Evolutionary conservation across 106 monocot genomes (phyloP).

Genomic region (Dendrobium catenatum): DNA sequence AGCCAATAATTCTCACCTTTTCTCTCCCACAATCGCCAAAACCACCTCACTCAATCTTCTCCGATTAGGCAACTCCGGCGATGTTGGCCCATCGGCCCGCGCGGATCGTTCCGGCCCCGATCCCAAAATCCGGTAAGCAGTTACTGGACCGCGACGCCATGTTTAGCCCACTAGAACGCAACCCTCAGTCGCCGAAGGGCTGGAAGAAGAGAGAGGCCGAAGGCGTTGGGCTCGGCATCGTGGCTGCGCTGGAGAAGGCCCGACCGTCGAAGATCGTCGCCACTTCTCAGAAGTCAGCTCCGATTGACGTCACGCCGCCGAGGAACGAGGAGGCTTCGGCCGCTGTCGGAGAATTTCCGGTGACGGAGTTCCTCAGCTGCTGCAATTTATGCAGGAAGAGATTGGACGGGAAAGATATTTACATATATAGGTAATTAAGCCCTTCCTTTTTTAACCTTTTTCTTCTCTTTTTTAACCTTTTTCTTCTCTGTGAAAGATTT

Average conservation of each 20-base stretch:
- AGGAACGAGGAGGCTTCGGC: background rate
- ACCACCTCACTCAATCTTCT: background rate
- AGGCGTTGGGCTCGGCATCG: constrained; percentile 69
- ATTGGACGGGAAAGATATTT: constrained; percentile 65
- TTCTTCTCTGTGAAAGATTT: background rate
- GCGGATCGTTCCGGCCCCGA: background rate
- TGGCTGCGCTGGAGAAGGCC: constrained; percentile 38
- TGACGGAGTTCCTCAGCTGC: constrained; percentile 39
- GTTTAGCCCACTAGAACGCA: constrained; percentile 50
- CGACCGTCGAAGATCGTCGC: background rate
- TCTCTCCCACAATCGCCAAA: background rate
- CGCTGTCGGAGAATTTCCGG: constrained; percentile 7
- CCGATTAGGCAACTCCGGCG: background rate
- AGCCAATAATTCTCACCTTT: too few relatives aligned
- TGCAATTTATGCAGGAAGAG: constrained; percentile 55
- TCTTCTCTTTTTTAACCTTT: background rate
- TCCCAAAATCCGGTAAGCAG: background rate
- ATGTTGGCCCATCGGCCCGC: background rate
- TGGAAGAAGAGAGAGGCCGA: constrained; percentile 78
- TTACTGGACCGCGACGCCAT: background rate
- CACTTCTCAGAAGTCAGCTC: background rate
- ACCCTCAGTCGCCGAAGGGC: constrained; percentile 41
- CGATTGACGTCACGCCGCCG: background rate
- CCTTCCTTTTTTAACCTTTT: background rate
- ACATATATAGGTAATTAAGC: constrained; percentile 46